Conservation (phyloP, 805 yeast genomes). For the Isabelozyma rhagii region DNA sequence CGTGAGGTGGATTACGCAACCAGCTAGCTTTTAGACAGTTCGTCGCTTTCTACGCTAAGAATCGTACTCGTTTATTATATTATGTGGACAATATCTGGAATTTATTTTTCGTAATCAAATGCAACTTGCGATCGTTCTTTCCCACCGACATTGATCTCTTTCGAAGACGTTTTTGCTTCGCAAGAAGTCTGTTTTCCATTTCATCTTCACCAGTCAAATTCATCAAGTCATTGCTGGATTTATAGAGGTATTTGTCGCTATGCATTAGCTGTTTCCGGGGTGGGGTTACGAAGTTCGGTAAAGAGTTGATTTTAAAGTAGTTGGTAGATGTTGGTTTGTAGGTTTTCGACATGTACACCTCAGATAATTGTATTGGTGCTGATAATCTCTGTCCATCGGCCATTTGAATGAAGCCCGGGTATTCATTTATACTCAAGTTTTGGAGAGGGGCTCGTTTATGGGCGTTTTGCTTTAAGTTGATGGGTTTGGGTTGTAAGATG, state of each 20-base stretch:
- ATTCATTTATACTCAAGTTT: conserved; percentile 25
- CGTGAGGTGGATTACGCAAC: no score
- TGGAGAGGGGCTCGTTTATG: conserved; percentile 23
- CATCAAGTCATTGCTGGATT: conserved; percentile 8
- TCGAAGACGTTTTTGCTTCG: conserved; percentile 15
- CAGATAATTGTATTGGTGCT: conserved; percentile 15
- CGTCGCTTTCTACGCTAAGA: no score
- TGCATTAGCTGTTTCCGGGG: conserved; percentile 19
- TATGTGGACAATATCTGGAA: conserved; percentile 21
- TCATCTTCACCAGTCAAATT: conserved; percentile 10
- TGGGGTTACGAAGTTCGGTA: conserved; percentile 35
- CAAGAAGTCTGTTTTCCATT: conserved; percentile 2
- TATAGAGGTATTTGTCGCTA: conserved; percentile 15
- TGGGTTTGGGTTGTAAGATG: conserved; percentile 31
- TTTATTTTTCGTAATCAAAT: conserved; percentile 29
- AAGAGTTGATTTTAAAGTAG: conserved; percentile 27
- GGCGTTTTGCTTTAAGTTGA: conserved; percentile 6
- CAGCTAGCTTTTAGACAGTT: no score
- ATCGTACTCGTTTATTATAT: neutral
- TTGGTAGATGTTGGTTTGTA: conserved; percentile 18
- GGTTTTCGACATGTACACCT: conserved; percentile 29
- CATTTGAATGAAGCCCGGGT: conserved; percentile 23
- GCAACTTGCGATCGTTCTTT: conserved; percentile 31
- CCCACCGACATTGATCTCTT: conserved; percentile 39
- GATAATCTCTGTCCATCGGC: neutral